Conservation (phyloP, 345 rosid species). For the Gossypium herbaceum region DNA sequence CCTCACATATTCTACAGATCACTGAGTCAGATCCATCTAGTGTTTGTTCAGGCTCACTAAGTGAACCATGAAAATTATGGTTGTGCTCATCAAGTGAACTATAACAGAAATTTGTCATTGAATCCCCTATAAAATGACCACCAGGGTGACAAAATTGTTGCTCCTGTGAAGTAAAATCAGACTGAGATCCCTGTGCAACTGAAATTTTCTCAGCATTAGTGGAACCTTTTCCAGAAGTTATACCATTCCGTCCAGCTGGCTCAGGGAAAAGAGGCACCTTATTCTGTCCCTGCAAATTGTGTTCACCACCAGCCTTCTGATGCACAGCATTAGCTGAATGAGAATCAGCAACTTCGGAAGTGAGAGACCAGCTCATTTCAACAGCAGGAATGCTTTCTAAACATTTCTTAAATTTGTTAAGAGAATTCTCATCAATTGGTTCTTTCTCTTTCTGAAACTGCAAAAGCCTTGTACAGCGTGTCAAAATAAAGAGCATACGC, state of each 20-base stretch:
- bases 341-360: slow-evolving; percentile 38
- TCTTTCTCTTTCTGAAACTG: slow-evolving; percentile 68
- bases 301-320: slow-evolving; percentile 29
- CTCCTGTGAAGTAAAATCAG: slow-evolving; percentile 27
- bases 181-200: slow-evolving; percentile 25
- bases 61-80: slow-evolving; percentile 28
- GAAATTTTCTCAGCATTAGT: slow-evolving; percentile 29
- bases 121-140: slow-evolving; percentile 25
- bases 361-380: slow-evolving; percentile 53
- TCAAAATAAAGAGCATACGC: slow-evolving; percentile 71
- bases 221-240: slow-evolving; percentile 30
- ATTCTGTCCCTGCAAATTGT: slow-evolving; percentile 22
- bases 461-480: slow-evolving; percentile 73
- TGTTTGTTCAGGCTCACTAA: slow-evolving; percentile 34
- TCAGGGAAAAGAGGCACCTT: slow-evolving; percentile 31
- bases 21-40: slow-evolving; percentile 48
- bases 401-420: slow-evolving; percentile 64
- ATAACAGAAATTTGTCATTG: slow-evolving; percentile 15
- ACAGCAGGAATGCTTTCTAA: slow-evolving; percentile 71
- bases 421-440: slow-evolving; percentile 60
- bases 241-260: slow-evolving; percentile 29
- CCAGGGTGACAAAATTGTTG: slow-evolving; percentile 29
- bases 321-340: slow-evolving; percentile 27
- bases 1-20: slow-evolving; percentile 81
- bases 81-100: slow-evolving; percentile 36